Base-by-base conservation (phyloP, 108 stramenopile genomes). In the Seminavis robusta region DNA sequence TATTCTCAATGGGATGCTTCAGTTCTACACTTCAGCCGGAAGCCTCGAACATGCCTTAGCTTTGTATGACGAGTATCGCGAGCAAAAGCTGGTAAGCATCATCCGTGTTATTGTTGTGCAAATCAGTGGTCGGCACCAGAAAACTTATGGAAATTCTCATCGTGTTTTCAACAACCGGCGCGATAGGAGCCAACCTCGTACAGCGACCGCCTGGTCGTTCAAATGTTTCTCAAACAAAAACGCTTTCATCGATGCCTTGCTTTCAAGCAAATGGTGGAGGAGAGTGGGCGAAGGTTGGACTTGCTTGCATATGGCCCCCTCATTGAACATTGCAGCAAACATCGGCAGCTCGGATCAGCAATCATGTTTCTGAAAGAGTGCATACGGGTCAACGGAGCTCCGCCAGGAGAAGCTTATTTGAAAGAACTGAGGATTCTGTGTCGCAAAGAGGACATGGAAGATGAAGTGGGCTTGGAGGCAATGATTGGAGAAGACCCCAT, bases 321-420 rank as follows among this genome's bases (percentile, higher is more conserved):
- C 34, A 57, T 93, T 28, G 83, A 93, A 28, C 79, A 90, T 47
- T 89, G 77, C 57, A 73, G 71, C 6, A 75, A 54, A 24, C 76
- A 59, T 19, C 44, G 66, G 10, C 84, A 93, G 51, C 32, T 88
- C 7, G 92, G 92, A 37, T 87, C 86, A 1, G 88, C 92, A 13
- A 37, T 93, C 8, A 38, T 90, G 37, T 38, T 84, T 13, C 73
- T 93, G 45, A 87, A 85, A 59, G 92, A 93, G 52, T 93, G 92
- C 54, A 71, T 86, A 4, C 24, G 45, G 16, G 62, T 67, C 4
- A 88, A 93, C 53, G 84, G 77, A 15, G 47, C 68, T 0, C 62
- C 83, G 32, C 92, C 92, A 2, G 77, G 81, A 31, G 88, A 93
- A 55, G 61, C 75, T 28, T 68, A 61, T 39, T 47, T 93, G 3